Evolutionary conservation across 140 eudicot genomes (phyloP).

Genomic region (Oenanthe javanica): DNA sequence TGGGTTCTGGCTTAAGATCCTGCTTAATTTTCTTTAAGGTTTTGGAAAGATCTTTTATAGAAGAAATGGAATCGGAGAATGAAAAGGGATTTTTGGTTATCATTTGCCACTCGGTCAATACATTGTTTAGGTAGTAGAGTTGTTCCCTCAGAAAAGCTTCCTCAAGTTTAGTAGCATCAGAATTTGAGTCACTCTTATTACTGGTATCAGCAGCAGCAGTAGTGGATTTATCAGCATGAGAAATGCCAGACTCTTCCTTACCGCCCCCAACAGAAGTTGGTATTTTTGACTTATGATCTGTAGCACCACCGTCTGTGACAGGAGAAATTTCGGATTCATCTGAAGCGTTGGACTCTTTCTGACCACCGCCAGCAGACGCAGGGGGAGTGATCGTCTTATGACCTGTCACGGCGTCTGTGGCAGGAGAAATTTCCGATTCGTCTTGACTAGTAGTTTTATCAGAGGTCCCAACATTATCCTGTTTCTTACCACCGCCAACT

Average conservation of each 20-base stretch:
- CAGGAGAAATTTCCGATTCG: neutral
- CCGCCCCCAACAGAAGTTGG: neutral
- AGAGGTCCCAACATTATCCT: neutral
- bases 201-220: neutral
- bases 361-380: neutral
- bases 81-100: constrained; percentile 14
- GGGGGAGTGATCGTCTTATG: neutral
- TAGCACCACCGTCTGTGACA: neutral
- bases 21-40: constrained; percentile 28
- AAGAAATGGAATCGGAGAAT: neutral
- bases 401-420: neutral
- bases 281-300: neutral
- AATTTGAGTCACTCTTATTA: neutral
- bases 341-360: neutral
- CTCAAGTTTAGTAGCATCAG: neutral
- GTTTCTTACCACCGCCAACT: neutral
- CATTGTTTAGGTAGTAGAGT: constrained; percentile 33
- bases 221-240: neutral
- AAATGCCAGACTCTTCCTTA: neutral
- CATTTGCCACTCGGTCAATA: constrained; percentile 32
- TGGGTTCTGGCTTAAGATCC: constrained; percentile 12
- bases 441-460: neutral
- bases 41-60: constrained; percentile 13
- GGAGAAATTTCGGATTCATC: neutral
- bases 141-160: constrained; percentile 22